Percentiles rank a stretch among this genome's conserved stretches.
These are phyloP conservation scores for Calonectria ilicicola DNA, from an alignment of 2,329 filamentous ascomycete species.

Conservation along the genomic window DNA sequence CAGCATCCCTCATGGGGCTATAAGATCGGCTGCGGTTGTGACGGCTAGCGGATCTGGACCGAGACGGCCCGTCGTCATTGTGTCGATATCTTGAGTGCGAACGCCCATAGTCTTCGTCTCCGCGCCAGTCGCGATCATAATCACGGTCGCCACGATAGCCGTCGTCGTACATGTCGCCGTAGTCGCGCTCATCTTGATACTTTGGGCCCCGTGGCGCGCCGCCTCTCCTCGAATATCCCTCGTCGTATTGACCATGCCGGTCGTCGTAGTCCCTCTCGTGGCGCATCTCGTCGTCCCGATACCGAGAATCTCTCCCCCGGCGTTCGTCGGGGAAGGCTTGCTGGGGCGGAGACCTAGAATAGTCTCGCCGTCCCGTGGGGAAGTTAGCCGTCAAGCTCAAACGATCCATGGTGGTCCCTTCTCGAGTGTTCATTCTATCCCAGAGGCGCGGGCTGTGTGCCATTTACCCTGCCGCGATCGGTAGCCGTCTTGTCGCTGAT, in stretches of 20 bases:
- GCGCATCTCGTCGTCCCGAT: constrained; percentile 41
- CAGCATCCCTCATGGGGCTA: constrained; percentile 52
- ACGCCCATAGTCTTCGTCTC: constrained; percentile 33
- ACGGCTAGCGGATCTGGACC: constrained; percentile 42
- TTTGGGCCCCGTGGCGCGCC: constrained; percentile 41
- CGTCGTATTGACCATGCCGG: constrained; percentile 44
- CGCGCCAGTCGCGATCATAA: constrained; percentile 37
- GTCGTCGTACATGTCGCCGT: constrained; percentile 55
- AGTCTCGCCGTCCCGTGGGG: constrained; percentile 56
- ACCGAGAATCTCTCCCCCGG: constrained; percentile 42
- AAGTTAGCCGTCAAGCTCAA: constrained; percentile 59
- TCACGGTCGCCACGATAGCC: constrained; percentile 45
- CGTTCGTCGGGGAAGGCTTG: constrained; percentile 52
- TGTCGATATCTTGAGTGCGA: constrained; percentile 34
- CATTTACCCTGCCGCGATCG: constrained; percentile 65
- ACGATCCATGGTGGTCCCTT: constrained; percentile 43
- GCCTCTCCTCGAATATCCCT: constrained; percentile 40
- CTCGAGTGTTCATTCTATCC: constrained; percentile 38
- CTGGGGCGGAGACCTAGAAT: constrained; percentile 57
- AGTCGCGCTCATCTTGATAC: constrained; percentile 47
- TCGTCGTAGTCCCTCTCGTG: constrained; percentile 37
- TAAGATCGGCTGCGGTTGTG: constrained; percentile 48
- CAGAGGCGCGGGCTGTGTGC: constrained; percentile 49
- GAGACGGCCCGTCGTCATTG: constrained; percentile 35
- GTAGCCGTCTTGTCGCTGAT: constrained; percentile 53